Percentiles rank a stretch among this genome's conserved stretches.
phyloP scores from a whole-genome alignment of 257 asterid genomes.

The Fraxinus pennsylvanica region DNA sequence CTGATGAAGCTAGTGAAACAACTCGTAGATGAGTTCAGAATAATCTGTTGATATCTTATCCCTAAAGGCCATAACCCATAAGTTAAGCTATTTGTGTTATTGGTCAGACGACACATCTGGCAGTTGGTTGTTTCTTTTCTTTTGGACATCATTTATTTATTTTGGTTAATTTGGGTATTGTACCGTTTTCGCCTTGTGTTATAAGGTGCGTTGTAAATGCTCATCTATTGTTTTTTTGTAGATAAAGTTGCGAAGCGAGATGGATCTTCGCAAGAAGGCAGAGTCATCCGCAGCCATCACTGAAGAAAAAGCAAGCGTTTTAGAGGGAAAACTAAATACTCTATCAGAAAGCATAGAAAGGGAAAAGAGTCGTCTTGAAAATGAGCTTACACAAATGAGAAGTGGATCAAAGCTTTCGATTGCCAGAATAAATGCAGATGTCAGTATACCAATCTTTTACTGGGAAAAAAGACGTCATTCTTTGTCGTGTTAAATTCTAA shows the following conservation, averaged over 20 bases:
- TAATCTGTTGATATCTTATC: not conserved
- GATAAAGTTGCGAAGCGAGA: slow-evolving; percentile 77
- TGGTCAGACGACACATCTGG: slow-evolving; percentile 7
- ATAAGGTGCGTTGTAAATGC: slow-evolving; percentile 14
- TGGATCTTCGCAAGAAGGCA: slow-evolving; percentile 70
- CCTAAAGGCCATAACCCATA: not conserved
- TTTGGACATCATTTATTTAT: slow-evolving; percentile 1
- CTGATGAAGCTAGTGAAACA: not conserved
- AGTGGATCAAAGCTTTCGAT: slow-evolving; percentile 80
- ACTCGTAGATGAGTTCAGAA: not conserved
- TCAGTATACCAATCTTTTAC: slow-evolving; percentile 37
- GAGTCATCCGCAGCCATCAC: slow-evolving; percentile 73
- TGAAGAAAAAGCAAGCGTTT: slow-evolving; percentile 69
- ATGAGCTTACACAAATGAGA: slow-evolving; percentile 76
- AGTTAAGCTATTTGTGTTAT: not conserved
- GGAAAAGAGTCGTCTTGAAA: slow-evolving; percentile 68
- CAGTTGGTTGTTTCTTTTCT: slow-evolving; percentile 10
- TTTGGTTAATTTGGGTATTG: slow-evolving; percentile 10
- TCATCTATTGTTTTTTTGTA: slow-evolving; percentile 27
- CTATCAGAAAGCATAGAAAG: slow-evolving; percentile 67
- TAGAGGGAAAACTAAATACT: slow-evolving; percentile 63
- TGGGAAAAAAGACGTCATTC: slow-evolving; percentile 5
- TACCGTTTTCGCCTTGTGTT: slow-evolving; percentile 12
- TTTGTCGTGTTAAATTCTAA: slow-evolving; percentile 25
- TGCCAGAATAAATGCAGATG: slow-evolving; percentile 75